Conservation (phyloP, 345 rosid genomes). For the Arabis alpina region DNA sequence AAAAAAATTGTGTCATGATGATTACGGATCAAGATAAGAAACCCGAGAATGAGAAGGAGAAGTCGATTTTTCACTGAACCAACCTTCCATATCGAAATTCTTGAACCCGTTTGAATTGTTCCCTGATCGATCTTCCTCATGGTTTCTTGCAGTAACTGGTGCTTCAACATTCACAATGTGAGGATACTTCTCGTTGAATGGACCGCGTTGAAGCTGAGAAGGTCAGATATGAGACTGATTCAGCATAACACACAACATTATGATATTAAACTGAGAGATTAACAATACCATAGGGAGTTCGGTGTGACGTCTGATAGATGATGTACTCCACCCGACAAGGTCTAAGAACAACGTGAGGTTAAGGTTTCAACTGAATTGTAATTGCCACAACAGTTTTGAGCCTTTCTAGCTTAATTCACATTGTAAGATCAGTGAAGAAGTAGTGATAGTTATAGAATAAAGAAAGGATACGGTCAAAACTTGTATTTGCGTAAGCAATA, state of each 20-base stretch:
- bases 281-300: slow-evolving; percentile 77
- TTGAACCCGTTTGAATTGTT: slow-evolving; percentile 41
- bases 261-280: background rate
- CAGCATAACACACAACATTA: slow-evolving; percentile 13
- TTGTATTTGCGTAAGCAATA: slow-evolving; percentile 79
- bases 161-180: slow-evolving; percentile 62
- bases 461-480: slow-evolving; percentile 78
- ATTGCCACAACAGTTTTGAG: slow-evolving; percentile 7
- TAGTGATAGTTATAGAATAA: slow-evolving; percentile 2
- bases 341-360: slow-evolving; percentile 52
- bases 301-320: slow-evolving; percentile 62
- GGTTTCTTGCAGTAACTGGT: slow-evolving; percentile 33
- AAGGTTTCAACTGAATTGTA: slow-evolving; percentile 49
- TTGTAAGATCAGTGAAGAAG: slow-evolving; percentile 15
- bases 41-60: slow-evolving; percentile 3
- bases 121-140: slow-evolving; percentile 41
- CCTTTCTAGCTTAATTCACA: too few relatives aligned
- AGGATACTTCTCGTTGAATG: slow-evolving; percentile 57
- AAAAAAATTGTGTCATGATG: background rate
- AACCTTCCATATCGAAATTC: slow-evolving; percentile 67
- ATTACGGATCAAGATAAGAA: background rate
- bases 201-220: slow-evolving; percentile 53
- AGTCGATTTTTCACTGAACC: slow-evolving; percentile 23
- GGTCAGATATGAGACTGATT: slow-evolving; percentile 20
- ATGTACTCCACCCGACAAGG: slow-evolving; percentile 93